Evolutionary conservation across 768 basidiomycete genomes (phyloP).

Genomic region (Leccinum sublutescens): DNA sequence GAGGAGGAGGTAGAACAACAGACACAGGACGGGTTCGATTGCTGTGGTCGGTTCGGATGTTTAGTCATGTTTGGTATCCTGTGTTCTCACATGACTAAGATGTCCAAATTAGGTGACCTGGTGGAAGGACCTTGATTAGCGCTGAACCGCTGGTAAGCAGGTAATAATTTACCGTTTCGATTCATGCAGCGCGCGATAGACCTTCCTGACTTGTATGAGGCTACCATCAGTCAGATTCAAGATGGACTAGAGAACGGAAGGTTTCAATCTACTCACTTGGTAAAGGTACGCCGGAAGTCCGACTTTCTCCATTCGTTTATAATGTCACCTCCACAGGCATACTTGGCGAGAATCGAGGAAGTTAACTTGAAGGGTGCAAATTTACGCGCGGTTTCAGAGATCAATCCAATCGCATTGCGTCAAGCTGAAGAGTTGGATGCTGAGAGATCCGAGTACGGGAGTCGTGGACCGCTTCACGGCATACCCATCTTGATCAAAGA

Average conservation of each 20-base stretch:
- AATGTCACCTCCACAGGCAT: conserved; percentile 42
- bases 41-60: conserved; percentile 4
- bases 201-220: conserved; percentile 59
- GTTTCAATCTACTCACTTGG: conserved; percentile 61
- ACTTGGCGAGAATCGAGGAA: conserved; percentile 64
- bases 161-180: background rate
- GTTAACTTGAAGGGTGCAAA: conserved; percentile 61
- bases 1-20: conserved; percentile 1
- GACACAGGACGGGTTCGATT: background rate
- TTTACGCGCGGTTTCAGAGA: conserved; percentile 58
- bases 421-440: conserved; percentile 53
- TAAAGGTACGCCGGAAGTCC: conserved; percentile 42
- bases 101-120: conserved; percentile 9
- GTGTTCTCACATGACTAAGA: conserved; percentile 11
- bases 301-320: too few species aligned
- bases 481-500: conserved; percentile 60
- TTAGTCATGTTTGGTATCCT: conserved; percentile 21
- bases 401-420: conserved; percentile 50
- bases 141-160: background rate
- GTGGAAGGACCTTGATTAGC: conserved; percentile 6
- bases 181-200: conserved; percentile 4
- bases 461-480: conserved; percentile 51
- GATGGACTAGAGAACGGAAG: conserved; percentile 45
- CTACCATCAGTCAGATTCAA: conserved; percentile 54
- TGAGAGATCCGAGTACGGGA: conserved; percentile 47